Evolutionary conservation across 2,329 filamentous ascomycete species (phyloP).

Genomic region (Coniochaeta pulveracea): DNA sequence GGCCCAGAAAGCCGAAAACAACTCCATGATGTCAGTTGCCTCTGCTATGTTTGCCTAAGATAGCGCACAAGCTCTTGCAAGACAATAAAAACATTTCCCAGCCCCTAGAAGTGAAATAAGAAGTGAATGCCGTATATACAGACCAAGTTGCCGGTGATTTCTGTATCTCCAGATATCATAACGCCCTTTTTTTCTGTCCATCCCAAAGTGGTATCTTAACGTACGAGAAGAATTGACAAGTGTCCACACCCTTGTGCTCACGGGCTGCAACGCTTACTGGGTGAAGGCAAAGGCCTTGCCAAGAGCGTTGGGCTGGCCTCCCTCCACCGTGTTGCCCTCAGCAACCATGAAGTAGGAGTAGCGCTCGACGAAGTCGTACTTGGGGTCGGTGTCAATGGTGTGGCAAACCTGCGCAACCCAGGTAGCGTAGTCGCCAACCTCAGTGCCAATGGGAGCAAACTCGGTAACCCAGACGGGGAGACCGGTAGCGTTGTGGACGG

Average conservation of each 20-base stretch:
- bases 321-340: constrained; percentile 28
- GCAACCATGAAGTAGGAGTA: constrained; percentile 48
- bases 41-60: too few species aligned
- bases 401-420: constrained; percentile 40
- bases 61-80: too few species aligned
- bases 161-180: too few species aligned
- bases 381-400: constrained; percentile 32
- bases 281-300: constrained; percentile 38
- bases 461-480: constrained; percentile 53
- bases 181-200: too few species aligned
- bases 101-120: too few species aligned
- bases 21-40: too few species aligned
- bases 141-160: too few species aligned
- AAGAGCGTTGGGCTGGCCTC: constrained; percentile 28
- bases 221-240: constrained; percentile 8
- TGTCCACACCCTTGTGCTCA: background rate
- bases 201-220: constrained; percentile 9
- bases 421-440: constrained; percentile 28
- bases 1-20: too few species aligned
- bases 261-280: constrained; percentile 11
- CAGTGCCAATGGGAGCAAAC: constrained; percentile 40
- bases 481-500: constrained; percentile 32
- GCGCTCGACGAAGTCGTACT: constrained; percentile 36
- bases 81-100: too few species aligned
- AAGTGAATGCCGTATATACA: too few species aligned